phyloP scores from a whole-genome alignment of 1,139 yeast species.

The Candida mesenterica region DNA sequence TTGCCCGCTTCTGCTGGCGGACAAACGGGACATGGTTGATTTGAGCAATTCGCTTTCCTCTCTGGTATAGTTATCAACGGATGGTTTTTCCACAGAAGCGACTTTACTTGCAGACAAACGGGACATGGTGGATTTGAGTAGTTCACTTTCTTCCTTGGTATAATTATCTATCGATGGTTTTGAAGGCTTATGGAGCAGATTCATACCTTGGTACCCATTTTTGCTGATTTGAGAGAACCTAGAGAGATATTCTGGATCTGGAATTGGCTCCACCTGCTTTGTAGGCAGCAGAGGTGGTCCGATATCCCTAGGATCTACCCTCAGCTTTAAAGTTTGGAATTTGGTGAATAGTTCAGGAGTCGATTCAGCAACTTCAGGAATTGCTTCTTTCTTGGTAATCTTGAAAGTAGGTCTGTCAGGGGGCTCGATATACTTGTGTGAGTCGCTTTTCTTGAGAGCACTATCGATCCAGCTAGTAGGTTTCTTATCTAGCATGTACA shows the following conservation, averaged over 20 bases:
- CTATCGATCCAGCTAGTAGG: conserved; percentile 23
- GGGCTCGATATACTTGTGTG: conserved; percentile 14
- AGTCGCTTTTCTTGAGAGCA: conserved; percentile 19
- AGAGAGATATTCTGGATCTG: conserved; percentile 12
- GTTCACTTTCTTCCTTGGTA: conserved; percentile 12
- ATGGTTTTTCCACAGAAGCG: conserved; percentile 17
- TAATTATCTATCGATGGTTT: conserved; percentile 9
- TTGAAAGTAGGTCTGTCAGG: conserved; percentile 15
- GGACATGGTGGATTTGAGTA: conserved; percentile 15
- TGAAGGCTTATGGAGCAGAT: conserved; percentile 6
- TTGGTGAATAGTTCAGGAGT: conserved; percentile 14
- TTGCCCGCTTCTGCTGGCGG: conserved; percentile 12
- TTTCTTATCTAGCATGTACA: conserved; percentile 12
- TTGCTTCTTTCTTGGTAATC: conserved; percentile 12
- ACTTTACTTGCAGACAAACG: conserved; percentile 11
- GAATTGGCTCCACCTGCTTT: conserved; percentile 3
- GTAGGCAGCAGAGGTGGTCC: conserved; percentile 2
- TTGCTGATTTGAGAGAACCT: conserved; percentile 11
- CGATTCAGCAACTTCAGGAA: conserved; percentile 10
- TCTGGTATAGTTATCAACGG: conserved; percentile 13
- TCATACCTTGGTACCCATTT: conserved; percentile 1
- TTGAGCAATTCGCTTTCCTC: conserved; percentile 16
- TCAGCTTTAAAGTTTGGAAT: conserved; percentile 12
- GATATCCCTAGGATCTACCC: not conserved
- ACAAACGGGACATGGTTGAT: conserved; percentile 14